Conservation (phyloP, 2,329 filamentous ascomycete species). For the Cadophora sp. region DNA sequence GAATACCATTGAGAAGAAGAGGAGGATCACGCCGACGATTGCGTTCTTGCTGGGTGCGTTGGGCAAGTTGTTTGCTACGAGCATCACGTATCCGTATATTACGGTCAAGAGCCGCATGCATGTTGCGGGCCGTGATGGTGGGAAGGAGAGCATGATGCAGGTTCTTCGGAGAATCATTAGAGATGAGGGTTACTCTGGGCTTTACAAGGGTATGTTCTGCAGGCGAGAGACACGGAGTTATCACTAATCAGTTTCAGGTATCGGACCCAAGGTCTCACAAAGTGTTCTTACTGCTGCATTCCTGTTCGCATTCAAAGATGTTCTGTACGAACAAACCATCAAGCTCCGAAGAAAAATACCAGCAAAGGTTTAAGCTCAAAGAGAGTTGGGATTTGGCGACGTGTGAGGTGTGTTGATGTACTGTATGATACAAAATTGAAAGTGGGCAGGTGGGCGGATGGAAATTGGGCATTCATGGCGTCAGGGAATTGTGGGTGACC, state of each 20-base stretch:
- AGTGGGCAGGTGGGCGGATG: neutral
- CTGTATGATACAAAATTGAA: constrained; percentile 15
- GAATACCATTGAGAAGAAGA: constrained; percentile 80
- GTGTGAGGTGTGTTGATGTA: constrained; percentile 13
- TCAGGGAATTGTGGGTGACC: neutral
- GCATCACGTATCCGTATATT: constrained; percentile 97
- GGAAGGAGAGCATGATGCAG: constrained; percentile 80
- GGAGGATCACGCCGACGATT: constrained; percentile 79
- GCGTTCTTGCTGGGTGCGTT: constrained; percentile 92
- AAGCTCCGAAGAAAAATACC: constrained; percentile 58
- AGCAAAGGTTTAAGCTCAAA: constrained; percentile 32
- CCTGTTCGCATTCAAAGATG: constrained; percentile 97
- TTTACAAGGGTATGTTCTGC: constrained; percentile 82
- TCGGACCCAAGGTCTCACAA: constrained; percentile 95
- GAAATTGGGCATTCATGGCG: constrained; percentile 4
- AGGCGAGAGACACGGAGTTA: neutral
- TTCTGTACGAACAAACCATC: constrained; percentile 84
- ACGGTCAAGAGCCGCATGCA: constrained; percentile 99
- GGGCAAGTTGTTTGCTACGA: constrained; percentile 93
- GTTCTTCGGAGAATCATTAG: constrained; percentile 80
- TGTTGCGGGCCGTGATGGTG: constrained; percentile 78
- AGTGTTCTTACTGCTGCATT: constrained; percentile 96
- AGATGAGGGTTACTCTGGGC: constrained; percentile 88
- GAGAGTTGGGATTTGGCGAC: too few species aligned
- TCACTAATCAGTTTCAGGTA: constrained; percentile 62